Evolutionary conservation across 495 filamentous ascomycete species (phyloP), one percentile per base, ranked within the genome.

Genomic region (Cenococcum geophilum): DNA sequence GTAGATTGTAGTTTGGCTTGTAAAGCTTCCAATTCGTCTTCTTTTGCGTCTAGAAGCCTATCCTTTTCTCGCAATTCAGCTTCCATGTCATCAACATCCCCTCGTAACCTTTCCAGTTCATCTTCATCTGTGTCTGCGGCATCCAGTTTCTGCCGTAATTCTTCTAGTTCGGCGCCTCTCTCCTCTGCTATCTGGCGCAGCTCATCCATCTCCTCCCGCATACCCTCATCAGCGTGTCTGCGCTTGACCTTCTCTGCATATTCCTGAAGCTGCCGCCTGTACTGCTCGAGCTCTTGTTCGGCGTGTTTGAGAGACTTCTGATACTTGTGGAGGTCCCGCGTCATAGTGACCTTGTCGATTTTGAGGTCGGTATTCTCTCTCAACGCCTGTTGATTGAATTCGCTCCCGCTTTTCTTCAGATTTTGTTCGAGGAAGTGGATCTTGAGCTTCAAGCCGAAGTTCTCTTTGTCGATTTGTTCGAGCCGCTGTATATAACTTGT

Each of bases 351-450:
- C 70, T 87, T 86, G 70, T 92, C 83, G 55, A 96, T 89, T 74
- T 97, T 97, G 43, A 98, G 83, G 61, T 96, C 92, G 18, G 92
- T 92, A 67, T 97, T 97, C 75, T 98, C 93, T 70, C 87, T 87
- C 12, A 98, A 76, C 0, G 95, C 89, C 21, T 83, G 82, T 65
- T 92, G 87, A 70, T 90, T 92, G 77, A 89, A 90, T 36, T 88
- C 86, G 1, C 91, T 91, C 0, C 93, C 95, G 23, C 85, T 82
- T 70, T 92, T 95, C 40, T 86, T 80, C 16, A 97, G 71, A 23
- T 88, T 85, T 54, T 91, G 86, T 66, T 89, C 85, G 64, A 91
- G 78, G 68, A 89, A 89, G 70, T 90, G 86, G 52, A 89, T 89
- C 72, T 89, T 91, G 58, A 91, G 78, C 69, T 91, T 91, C 32